Percentiles rank a stretch among this genome's conserved stretches.
Conservation (phyloP, 2,329 filamentous ascomycete genomes). For the Colletotrichum acutatum region DNA sequence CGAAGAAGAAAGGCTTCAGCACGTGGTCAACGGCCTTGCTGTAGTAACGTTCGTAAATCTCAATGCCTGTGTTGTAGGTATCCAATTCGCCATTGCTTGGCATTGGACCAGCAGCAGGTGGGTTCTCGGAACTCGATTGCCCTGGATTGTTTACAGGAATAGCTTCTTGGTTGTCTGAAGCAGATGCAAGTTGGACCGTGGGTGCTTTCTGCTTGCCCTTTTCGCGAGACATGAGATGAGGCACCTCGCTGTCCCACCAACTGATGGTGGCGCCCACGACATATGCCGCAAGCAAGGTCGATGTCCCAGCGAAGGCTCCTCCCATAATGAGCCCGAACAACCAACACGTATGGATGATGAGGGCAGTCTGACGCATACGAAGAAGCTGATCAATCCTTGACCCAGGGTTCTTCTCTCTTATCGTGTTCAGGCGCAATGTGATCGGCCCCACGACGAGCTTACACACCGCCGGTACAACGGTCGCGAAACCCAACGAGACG, state of each 20-base stretch:
- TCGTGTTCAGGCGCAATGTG: slow-evolving; percentile 47
- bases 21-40: slow-evolving; percentile 56
- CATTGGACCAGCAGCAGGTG: neutral
- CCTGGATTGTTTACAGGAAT: neutral
- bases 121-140: neutral
- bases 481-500: slow-evolving; percentile 62
- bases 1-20: slow-evolving; percentile 80
- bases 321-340: slow-evolving; percentile 61
- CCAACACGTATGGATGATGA: slow-evolving; percentile 59
- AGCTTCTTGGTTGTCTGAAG: neutral
- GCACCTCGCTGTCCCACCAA: slow-evolving; percentile 65
- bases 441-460: slow-evolving; percentile 55
- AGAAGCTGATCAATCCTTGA: slow-evolving; percentile 42
- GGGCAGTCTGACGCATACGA: slow-evolving; percentile 45
- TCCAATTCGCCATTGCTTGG: neutral
- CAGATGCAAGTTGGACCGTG: neutral
- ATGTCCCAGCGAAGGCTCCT: slow-evolving; percentile 70
- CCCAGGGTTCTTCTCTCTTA: slow-evolving; percentile 39
- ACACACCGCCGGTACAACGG: slow-evolving; percentile 59
- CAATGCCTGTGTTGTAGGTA: slow-evolving; percentile 13
- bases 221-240: slow-evolving; percentile 34
- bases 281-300: slow-evolving; percentile 71
- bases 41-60: slow-evolving; percentile 54
- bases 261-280: slow-evolving; percentile 67
- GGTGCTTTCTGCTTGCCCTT: neutral